Percentiles rank a stretch among this genome's conserved stretches.
phyloP scores from a whole-genome alignment of 1,284 basidiomycete genomes.

The Gomphus sp. region DNA sequence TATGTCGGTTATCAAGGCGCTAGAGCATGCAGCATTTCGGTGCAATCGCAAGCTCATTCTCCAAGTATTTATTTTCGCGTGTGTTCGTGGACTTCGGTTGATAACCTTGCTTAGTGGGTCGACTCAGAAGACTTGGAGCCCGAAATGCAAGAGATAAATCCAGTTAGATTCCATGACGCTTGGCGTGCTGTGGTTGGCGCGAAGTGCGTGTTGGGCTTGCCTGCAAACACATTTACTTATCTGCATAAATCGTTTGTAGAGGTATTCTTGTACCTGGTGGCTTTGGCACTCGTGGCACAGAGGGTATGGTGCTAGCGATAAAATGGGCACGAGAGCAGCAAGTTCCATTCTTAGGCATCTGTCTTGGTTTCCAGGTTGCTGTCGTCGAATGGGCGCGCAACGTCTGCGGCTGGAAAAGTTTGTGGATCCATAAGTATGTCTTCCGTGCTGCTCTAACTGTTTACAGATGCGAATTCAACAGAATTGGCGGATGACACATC shows the following conservation, averaged over 20 bases:
- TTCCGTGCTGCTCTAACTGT: slow-evolving; percentile 1
- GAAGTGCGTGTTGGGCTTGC: slow-evolving; percentile 38
- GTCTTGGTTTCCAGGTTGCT: slow-evolving; percentile 96
- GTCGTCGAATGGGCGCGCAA: slow-evolving; percentile 94
- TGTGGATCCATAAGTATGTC: slow-evolving; percentile 15
- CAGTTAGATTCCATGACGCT: slow-evolving; percentile 91
- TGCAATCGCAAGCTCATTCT: slow-evolving; percentile 79
- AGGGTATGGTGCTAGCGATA: slow-evolving; percentile 96
- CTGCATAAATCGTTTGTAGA: slow-evolving; percentile 27
- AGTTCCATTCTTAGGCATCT: slow-evolving; percentile 93
- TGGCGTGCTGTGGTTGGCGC: slow-evolving; percentile 92
- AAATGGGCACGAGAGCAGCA: slow-evolving; percentile 96
- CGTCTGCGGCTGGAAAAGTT: slow-evolving; percentile 68
- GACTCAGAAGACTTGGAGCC: slow-evolving; percentile 93
- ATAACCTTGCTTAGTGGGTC: slow-evolving; percentile 67
- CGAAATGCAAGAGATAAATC: slow-evolving; percentile 67
- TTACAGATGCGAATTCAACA: slow-evolving; percentile 76
- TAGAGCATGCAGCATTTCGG: slow-evolving; percentile 94
- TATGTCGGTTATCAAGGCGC: slow-evolving; percentile 95
- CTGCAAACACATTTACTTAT: neutral
- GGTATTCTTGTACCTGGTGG: slow-evolving; percentile 96
- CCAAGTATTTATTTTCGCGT: slow-evolving; percentile 35
- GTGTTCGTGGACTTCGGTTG: slow-evolving; percentile 8
- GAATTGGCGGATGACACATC: slow-evolving; percentile 60
- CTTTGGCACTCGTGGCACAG: slow-evolving; percentile 89